A percentile compares a stretch with the other conserved stretches of the same genome.
phyloP scores from a whole-genome alignment of 2,329 filamentous ascomycete genomes.

The Aspergillus arachidicola region DNA sequence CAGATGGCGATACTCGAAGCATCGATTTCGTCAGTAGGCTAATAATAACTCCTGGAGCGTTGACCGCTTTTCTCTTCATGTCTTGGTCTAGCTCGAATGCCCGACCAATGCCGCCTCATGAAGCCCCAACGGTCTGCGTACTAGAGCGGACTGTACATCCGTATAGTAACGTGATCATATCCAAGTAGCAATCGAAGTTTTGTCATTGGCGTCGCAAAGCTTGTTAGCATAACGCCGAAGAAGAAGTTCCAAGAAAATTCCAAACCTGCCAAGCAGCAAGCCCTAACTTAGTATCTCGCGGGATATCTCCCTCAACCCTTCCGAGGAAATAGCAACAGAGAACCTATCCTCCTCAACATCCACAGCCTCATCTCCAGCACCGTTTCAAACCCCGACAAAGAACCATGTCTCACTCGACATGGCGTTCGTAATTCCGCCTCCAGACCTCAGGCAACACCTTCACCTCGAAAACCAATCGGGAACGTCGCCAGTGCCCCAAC shows the following conservation, averaged over 20 bases:
- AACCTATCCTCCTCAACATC: too few relatives aligned
- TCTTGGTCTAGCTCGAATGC: not conserved
- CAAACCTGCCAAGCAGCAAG: not conserved
- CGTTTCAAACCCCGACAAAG: not conserved
- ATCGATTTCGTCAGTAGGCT: not conserved
- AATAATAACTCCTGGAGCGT: not conserved
- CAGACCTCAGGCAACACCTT: not conserved
- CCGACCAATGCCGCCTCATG: not conserved
- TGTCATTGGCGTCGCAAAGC: too few relatives aligned
- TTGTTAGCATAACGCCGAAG: not conserved
- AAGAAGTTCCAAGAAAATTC: not conserved
- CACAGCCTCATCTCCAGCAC: too few relatives aligned
- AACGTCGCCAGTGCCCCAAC: not conserved
- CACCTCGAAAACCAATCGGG: not conserved
- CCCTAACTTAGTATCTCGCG: too few relatives aligned
- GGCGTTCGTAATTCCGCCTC: not conserved
- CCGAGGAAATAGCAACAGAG: too few relatives aligned
- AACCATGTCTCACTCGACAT: not conserved
- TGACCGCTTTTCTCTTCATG: not conserved
- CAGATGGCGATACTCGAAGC: not conserved
- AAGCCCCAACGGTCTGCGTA: not conserved
- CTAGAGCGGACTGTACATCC: not conserved
- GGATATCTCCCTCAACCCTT: too few relatives aligned
- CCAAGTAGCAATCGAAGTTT: not conserved
- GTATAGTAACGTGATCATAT: not conserved